Base-by-base conservation (phyloP, 1,284 basidiomycete species). In the Macrocybe sp. region DNA sequence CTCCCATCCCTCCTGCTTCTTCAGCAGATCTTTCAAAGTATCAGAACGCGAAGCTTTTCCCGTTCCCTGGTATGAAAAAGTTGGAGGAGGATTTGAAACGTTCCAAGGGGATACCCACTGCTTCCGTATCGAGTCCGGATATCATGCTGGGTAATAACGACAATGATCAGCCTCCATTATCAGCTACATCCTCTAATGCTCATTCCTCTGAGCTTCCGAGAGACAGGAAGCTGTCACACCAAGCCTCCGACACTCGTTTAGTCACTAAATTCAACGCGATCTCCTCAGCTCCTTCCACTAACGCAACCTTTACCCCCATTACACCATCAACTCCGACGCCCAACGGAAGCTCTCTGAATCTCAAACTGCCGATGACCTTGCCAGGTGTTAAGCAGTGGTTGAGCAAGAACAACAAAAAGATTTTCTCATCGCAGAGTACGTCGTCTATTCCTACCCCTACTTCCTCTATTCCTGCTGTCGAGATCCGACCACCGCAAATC, bases 51-150 rank as follows among this genome's bases (percentile, higher is more conserved):
- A 95, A 95, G 63, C 72, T 95, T 14, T 89, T 89, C 63, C 92
- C 92, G 0, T 95, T 95, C 74, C 91, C 92, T 4, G 90, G 88
- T 31, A 85, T 93, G 58, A 76, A 80, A 54, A 78, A 78, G 54
- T 73, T 92, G 32, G 85, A 91, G 62, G 84, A 87, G 62, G 84
- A 87, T 59, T 79, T 85, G 58, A 78, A 74, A 51, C 75, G 80
- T 37, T 73, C 72, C 42, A 76, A 76, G 51, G 76, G 73, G 2
- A 62, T 79, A 39, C 70, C 64, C 63, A 43, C 66, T 61, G 60
- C 69, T 10, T 83, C 83, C 0, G 72, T 78, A 2, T 85, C 85
- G 4, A 79, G 77, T 12, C 83, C 83, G 11, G 85, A 89, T 55
- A 61, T 74, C 44, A 62, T 72, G 35, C 67, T 70, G n/a, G 68